Evolutionary conservation across 345 rosid genomes (phyloP), one percentile per base, ranked within the genome.

Genomic region (Stellera chamaejasme): DNA sequence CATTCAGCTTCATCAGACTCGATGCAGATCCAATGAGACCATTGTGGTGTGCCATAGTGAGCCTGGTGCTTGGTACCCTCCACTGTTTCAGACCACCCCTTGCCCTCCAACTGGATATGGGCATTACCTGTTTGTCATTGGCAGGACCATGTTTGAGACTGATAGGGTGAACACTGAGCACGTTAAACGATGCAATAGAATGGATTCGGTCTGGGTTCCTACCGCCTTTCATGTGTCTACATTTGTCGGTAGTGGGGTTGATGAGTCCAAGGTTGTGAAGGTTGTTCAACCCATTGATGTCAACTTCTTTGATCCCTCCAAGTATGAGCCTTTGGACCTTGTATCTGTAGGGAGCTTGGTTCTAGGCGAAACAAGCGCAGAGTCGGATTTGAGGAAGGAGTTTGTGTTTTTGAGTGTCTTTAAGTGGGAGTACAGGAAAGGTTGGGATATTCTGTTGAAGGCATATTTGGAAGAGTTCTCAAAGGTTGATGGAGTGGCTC

Each of bases 1-100:
- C 1, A 23, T 69, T 32, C 66, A 75, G 59, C 79, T 90, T 72
- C 56, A 83, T 50, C 69, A 10, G 39, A 75, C 82, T 1, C 51
- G 75, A 52, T 85, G 97, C 54, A 67, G 48, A 12, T 55, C 62
- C 13, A 78, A 83, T 64, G 80, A 80, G 72, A 90, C 91, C 43
- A 59, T 87, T 45, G 93, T 87, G 25, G 66, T 90, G 15, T 90
- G 97, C 64, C 96, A 87, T 54, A 90, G 97, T 55, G 96, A 87
- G 74, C 97, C 96, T 42, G 91, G 97, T 50, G 97, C 94, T 65
- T 87, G 97, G 96, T 65, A 84, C 55, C 96, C 97, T 0, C 90
- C 96, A 10, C 66, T 90, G 75, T 90, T 84, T 49, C 64, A 90
- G 57, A 90, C 94, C 1, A 64, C 72, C 49, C 94, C 91, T 56